phyloP scores from a whole-genome alignment of 805 yeast genomes.

The Saitoella complicata region DNA sequence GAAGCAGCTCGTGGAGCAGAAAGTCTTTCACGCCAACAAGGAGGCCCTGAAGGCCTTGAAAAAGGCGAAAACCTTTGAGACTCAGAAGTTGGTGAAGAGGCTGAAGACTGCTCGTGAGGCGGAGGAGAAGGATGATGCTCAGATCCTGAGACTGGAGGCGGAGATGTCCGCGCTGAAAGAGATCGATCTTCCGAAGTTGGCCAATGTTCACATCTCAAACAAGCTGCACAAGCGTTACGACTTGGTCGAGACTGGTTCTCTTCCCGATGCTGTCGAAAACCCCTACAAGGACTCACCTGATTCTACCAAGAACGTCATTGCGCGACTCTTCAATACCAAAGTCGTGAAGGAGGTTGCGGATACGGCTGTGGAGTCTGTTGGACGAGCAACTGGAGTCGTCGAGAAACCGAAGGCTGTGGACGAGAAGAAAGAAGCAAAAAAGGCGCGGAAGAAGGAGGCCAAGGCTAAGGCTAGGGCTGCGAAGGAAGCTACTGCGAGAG shows the following conservation, averaged over 20 bases:
- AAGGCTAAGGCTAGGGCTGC: conserved; percentile 4
- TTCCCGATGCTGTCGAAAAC: conserved; percentile 4
- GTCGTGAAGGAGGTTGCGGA: conserved; percentile 8
- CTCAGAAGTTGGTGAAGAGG: conserved; percentile 18
- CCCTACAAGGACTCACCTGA: conserved; percentile 2
- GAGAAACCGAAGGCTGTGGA: background rate
- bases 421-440: background rate
- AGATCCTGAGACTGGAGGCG: conserved; percentile 9
- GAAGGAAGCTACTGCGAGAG: conserved; percentile 11
- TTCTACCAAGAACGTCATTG: conserved; percentile 9
- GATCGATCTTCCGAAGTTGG: conserved; percentile 12
- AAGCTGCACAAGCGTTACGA: conserved; percentile 5
- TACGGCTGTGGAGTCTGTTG: conserved; percentile 6
- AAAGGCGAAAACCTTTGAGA: conserved; percentile 19
- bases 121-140: conserved; percentile 7
- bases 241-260: conserved; percentile 2
- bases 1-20: too few relatives aligned
- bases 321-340: conserved; percentile 13
- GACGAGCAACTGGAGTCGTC: background rate
- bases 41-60: conserved; percentile 13
- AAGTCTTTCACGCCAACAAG: too few relatives aligned
- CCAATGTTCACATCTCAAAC: conserved; percentile 8
- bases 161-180: conserved; percentile 14
- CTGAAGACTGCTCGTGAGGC: conserved; percentile 13
- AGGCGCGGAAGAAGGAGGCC: background rate